These are phyloP conservation scores for Chalaropsis ovoidea DNA, from an alignment of 2,329 filamentous ascomycete genomes.

Conservation along the genomic window DNA sequence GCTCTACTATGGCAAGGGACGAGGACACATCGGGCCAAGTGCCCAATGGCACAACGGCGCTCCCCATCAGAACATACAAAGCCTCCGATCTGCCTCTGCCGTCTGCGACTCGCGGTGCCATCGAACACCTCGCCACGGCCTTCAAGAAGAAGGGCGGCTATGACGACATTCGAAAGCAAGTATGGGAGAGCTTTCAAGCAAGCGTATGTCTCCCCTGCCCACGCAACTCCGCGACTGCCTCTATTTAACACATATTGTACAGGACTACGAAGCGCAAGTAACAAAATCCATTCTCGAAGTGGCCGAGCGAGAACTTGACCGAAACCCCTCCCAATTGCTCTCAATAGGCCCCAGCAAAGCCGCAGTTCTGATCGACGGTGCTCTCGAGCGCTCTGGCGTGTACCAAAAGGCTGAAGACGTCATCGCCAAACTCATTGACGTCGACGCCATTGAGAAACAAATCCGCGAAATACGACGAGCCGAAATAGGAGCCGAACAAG, in stretches of 20 bases:
- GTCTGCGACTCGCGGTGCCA: conserved; percentile 60
- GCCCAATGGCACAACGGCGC: background rate
- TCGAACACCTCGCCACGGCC: conserved; percentile 64
- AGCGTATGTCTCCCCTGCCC: conserved; percentile 42
- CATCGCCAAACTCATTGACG: conserved; percentile 58
- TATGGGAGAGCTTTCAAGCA: conserved; percentile 64
- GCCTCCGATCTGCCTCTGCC: conserved; percentile 65
- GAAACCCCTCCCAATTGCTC: conserved; percentile 60
- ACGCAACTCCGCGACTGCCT: background rate
- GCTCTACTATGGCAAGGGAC: conserved; percentile 7
- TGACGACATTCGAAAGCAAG: conserved; percentile 63
- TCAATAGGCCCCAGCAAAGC: conserved; percentile 65
- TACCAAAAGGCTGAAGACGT: conserved; percentile 61
- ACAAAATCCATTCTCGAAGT: conserved; percentile 57
- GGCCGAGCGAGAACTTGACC: conserved; percentile 63
- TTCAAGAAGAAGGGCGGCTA: conserved; percentile 85
- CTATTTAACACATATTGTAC: conserved; percentile 11
- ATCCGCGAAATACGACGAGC: conserved; percentile 57
- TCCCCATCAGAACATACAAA: conserved; percentile 47
- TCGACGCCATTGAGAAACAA: conserved; percentile 55
- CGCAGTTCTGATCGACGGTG: conserved; percentile 65
- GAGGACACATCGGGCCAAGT: background rate
- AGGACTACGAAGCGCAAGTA: conserved; percentile 62
- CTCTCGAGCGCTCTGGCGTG: conserved; percentile 63
- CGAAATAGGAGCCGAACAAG: conserved; percentile 60